A percentile compares a stretch with the other conserved stretches of the same genome.
These are phyloP conservation scores for Aureobasidium pullulans DNA, from an alignment of 2,329 filamentous ascomycete genomes.

Conservation along the genomic window DNA sequence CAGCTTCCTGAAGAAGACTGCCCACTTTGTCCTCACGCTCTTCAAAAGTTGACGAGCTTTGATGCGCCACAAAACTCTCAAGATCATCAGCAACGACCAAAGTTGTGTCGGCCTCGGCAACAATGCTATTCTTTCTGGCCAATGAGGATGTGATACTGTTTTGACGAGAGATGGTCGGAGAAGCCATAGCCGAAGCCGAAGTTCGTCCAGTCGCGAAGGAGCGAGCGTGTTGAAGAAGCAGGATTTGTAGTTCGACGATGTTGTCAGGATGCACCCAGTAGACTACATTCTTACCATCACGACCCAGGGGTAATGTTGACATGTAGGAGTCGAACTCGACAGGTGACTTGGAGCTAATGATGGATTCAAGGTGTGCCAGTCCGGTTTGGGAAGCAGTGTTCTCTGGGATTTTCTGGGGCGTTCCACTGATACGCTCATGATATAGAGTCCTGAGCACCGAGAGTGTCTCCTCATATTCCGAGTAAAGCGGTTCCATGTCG, in stretches of 20 bases:
- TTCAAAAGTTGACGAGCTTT: slow-evolving; percentile 13
- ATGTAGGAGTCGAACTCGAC: slow-evolving; percentile 45
- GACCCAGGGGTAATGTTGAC: slow-evolving; percentile 40
- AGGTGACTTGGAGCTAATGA: slow-evolving; percentile 33
- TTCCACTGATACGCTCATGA: slow-evolving; percentile 21
- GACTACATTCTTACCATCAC: slow-evolving; percentile 38
- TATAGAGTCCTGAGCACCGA: slow-evolving; percentile 39
- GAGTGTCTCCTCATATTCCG: slow-evolving; percentile 42
- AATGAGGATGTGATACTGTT: slow-evolving; percentile 10
- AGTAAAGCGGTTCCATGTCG: slow-evolving; percentile 50
- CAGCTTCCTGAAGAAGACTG: slow-evolving; percentile 25
- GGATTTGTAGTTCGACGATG: slow-evolving; percentile 45
- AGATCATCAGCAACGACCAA: slow-evolving; percentile 16
- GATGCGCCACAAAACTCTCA: slow-evolving; percentile 12
- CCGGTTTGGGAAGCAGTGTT: slow-evolving; percentile 15
- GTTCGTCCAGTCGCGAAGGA: slow-evolving; percentile 23
- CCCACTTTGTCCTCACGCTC: slow-evolving; percentile 27
- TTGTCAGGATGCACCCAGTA: slow-evolving; percentile 51
- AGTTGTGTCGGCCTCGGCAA: slow-evolving; percentile 11
- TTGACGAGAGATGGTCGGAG: neutral
- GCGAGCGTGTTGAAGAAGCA: slow-evolving; percentile 43
- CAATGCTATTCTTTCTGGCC: neutral
- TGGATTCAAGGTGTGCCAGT: slow-evolving; percentile 9
- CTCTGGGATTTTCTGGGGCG: neutral
- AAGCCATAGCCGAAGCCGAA: neutral